A percentile compares a stretch with the other conserved stretches of the same genome.
Evolutionary conservation across 768 basidiomycete species (phyloP).

Genomic region (Mycena leptocephala): DNA sequence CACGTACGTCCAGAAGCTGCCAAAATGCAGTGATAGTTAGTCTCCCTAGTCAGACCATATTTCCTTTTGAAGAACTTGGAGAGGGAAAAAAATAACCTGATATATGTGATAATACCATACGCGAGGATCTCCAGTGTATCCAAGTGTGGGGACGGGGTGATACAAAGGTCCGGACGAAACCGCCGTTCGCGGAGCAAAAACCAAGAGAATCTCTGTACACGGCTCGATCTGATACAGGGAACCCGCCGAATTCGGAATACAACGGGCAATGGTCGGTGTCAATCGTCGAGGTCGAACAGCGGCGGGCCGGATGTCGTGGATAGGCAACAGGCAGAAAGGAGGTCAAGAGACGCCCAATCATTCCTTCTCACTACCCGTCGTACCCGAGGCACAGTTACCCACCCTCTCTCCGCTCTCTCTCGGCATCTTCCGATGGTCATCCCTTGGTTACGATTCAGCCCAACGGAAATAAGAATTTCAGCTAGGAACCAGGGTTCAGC

Average conservation of each 20-base stretch:
- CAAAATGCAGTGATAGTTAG: too few relatives aligned
- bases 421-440: not conserved
- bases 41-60: too few relatives aligned
- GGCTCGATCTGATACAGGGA: not conserved
- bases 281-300: not conserved
- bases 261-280: not conserved
- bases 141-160: not conserved
- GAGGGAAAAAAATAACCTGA: too few relatives aligned
- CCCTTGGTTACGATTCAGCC: not conserved
- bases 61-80: too few relatives aligned
- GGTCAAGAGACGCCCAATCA: not conserved
- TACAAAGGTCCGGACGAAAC: not conserved
- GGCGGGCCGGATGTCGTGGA: not conserved
- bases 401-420: not conserved
- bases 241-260: not conserved
- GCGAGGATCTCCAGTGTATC: too few relatives aligned
- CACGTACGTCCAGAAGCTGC: too few relatives aligned
- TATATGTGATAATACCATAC: too few relatives aligned
- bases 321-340: not conserved
- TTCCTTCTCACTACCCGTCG: not conserved
- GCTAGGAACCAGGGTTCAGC: not conserved
- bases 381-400: conserved; percentile 7
- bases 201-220: not conserved
- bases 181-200: not conserved
- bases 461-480: not conserved